Evolutionary conservation across 106 monocot genomes (phyloP), one percentile per base, ranked within the genome.

Genomic region (Allium sativum): DNA sequence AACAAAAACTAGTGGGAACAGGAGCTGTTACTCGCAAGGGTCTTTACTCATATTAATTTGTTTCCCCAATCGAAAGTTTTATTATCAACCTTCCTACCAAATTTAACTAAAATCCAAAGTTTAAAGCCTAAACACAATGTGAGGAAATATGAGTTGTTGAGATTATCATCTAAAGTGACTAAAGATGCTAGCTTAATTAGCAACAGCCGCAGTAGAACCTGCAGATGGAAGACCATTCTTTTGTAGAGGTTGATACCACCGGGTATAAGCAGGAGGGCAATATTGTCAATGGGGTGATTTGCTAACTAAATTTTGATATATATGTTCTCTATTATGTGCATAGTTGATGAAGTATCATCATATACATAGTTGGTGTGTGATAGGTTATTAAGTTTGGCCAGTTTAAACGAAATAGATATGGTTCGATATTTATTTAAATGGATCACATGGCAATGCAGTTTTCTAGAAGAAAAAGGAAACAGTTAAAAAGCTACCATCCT

Each of bases 181-280:
- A 67, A 76, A 10, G 76, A 84, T 51, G 76, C 76, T 55, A 79
- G 79, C 12, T 61, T n/a, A n/a, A n/a, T n/a, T 84, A 10, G 84
- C 84, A 68, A 79, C 79, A 15, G 76, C 76, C 10, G 84, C 84
- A 18, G 84, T 79, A 22, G 76, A 84, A 61, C 79, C 84, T 54
- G 84, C 84, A 40, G 79, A 73, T 54, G 84, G 84, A 62, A 79
- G 84, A 17, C 84, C 79, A 41, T 79, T 84, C 12, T 79, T 79
- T 53, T 84, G 84, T 64, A 76, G 76, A 62, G 79, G 73, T 68
- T 76, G 76, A 16, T 73, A 56, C 22, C 76, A 84, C 17, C 84
- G 76, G 62, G 84, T 76, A 68, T 62, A 79, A 70, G 84, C 84
- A 15, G 84, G 84, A 10, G 84, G 79, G 15, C 79, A 84, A 59